Base-by-base conservation (phyloP, 2,329 filamentous ascomycete species). In the Pseudocercospora pini-densiflorae region DNA sequence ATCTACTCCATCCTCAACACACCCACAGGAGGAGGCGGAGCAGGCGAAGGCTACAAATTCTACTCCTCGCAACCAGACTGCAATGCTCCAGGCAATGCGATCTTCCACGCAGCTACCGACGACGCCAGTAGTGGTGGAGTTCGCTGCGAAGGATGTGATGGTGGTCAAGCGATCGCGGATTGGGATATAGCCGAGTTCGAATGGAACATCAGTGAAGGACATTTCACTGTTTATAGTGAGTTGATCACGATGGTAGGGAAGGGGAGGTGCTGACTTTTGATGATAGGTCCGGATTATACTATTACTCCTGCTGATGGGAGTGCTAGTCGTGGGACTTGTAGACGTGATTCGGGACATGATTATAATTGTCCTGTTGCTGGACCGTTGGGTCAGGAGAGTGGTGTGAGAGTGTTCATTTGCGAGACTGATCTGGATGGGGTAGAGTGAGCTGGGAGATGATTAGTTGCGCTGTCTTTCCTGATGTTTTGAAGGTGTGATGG, bases 1-100 rank as follows among this genome's bases (percentile, higher is more conserved):
- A 53, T 53, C 47, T 53, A 53, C 47, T 23, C 47, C 47, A 9
- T 53, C 21, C 47, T 53, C n/a, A 53, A 53, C 47, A 53, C 47
- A 1, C 47, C 47, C 47, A 24, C 21, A 27, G 47, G 47, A 43
- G 40, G 40, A 5, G 24, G 47, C 47, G 47, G 24, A 27, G 47
- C 47, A 9, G 47, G 6, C 47, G 47, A 53, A 27, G 47, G 47
- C 47, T 53, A 53, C 47, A 53, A 53, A 27, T 53, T 53, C 47
- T 53, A 53, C 47, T 23, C 47, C 47, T 53, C 47, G 2, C 47
- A 53, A 19, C 47, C 47, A 23, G 47, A 53, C 12, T 53, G 47
- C 19, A 53, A 53, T 8, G 47, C 47, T 14, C 47, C 47, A 3
- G 47, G 47, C 21, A 53, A 53, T 21, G 47, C 47, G 0, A 24